phyloP scores from a whole-genome alignment of 176 grass and related monocot genomes.

The Thinopyrum elongatum region DNA sequence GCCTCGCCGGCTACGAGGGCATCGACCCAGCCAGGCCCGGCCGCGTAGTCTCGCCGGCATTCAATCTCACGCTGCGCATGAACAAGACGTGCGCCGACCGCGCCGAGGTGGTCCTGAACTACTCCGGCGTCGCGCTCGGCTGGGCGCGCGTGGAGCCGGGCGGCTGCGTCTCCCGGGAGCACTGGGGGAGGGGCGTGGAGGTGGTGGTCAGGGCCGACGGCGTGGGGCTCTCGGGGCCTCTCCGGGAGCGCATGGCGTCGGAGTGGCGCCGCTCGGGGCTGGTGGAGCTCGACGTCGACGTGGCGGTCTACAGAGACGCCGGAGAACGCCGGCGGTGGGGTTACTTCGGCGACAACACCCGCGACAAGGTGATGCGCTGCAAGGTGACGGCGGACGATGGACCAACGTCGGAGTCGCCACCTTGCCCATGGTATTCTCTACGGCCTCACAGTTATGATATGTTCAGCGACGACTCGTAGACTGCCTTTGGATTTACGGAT shows the following conservation, averaged over 20 bases:
- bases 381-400: not conserved
- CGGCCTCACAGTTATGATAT: not conserved
- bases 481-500: not conserved
- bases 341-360: not conserved
- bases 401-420: not conserved
- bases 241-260: conserved; percentile 4
- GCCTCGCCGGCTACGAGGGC: conserved; percentile 18
- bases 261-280: not conserved
- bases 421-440: not conserved
- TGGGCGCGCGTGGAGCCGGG: conserved; percentile 15
- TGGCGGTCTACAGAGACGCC: not conserved
- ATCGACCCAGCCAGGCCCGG: conserved; percentile 9
- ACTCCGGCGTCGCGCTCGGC: conserved; percentile 24
- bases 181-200: not conserved
- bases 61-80: conserved; percentile 7
- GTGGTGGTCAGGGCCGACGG: conserved; percentile 11
- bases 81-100: conserved; percentile 5
- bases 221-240: not conserved
- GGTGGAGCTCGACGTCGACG: conserved; percentile 17
- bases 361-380: conserved; percentile 11
- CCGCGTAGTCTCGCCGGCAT: conserved; percentile 20
- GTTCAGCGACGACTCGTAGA: not conserved
- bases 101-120: not conserved
- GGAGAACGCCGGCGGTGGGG: not conserved
- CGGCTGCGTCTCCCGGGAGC: conserved; percentile 1